Evolutionary conservation across 371 early-diverging fungal genomes (phyloP).

Genomic region (Mortierella sp.): DNA sequence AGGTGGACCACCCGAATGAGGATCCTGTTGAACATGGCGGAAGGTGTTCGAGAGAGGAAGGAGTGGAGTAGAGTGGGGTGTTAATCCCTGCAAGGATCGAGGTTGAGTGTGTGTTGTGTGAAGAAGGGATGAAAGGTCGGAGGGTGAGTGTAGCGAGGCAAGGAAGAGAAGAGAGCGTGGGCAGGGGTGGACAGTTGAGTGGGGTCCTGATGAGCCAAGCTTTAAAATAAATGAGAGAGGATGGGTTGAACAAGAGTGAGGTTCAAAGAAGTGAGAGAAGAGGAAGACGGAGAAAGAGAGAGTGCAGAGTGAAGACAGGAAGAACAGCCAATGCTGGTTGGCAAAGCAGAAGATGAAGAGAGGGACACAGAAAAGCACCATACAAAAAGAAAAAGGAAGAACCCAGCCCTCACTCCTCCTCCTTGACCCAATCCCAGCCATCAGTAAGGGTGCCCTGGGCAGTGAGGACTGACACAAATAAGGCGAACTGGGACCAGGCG

Average conservation of each 20-base stretch:
- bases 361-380: not conserved
- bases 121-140: not conserved
- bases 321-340: not conserved
- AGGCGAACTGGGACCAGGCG: no score
- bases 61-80: not conserved
- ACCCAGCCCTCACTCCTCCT: no score
- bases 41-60: not conserved
- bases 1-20: conserved; percentile 33
- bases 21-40: conserved; percentile 37
- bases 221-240: no score
- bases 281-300: not conserved
- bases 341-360: not conserved
- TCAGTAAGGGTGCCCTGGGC: no score
- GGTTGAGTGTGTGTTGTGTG: not conserved
- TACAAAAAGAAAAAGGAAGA: not conserved
- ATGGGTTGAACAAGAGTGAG: no score
- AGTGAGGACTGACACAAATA: no score
- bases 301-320: not conserved
- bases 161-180: not conserved
- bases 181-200: not conserved
- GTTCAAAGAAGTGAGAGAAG: no score
- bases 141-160: not conserved
- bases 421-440: no score
- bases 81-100: not conserved
- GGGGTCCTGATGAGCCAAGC: no score